Evolutionary conservation across 768 basidiomycete species (phyloP).

Genomic region (Candolleomyces aberdarensis): DNA sequence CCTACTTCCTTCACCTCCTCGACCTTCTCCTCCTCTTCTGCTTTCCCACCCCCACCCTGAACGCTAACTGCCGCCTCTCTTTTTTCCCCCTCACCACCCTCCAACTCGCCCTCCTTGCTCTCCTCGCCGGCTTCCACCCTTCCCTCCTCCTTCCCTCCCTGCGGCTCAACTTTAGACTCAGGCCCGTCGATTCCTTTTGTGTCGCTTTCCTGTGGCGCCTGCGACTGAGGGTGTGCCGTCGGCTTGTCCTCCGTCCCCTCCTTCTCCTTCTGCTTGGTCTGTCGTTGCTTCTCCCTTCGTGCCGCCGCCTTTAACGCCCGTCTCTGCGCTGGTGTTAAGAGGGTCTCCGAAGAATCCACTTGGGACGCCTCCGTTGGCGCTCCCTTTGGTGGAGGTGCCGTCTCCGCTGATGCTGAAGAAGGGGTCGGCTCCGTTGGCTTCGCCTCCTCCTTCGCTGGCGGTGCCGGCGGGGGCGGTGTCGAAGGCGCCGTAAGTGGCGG

Average conservation of each 20-base stretch:
- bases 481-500: conserved; percentile 5
- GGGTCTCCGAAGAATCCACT: background rate
- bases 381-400: background rate
- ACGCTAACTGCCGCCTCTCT: conserved; percentile 5
- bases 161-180: conserved; percentile 1
- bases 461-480: too few species aligned
- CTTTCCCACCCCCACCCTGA: background rate
- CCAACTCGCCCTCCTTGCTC: background rate
- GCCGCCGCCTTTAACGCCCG: background rate
- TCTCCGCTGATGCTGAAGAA: background rate
- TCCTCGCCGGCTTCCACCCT: conserved; percentile 9
- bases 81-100: conserved; percentile 5
- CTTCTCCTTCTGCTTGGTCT: background rate
- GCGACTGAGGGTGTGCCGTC: background rate
- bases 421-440: conserved; percentile 9
- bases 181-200: conserved; percentile 6
- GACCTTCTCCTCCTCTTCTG: conserved; percentile 1
- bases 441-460: background rate
- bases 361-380: too few species aligned
- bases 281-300: background rate
- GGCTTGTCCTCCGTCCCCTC: background rate
- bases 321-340: background rate
- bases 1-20: conserved; percentile 7
- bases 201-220: conserved; percentile 5
- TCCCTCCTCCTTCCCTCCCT: conserved; percentile 1